Percentiles rank a stretch among this genome's conserved stretches.
Conservation (phyloP, 192 early-diverging fungal species). For the Linnemannia hyalina region DNA sequence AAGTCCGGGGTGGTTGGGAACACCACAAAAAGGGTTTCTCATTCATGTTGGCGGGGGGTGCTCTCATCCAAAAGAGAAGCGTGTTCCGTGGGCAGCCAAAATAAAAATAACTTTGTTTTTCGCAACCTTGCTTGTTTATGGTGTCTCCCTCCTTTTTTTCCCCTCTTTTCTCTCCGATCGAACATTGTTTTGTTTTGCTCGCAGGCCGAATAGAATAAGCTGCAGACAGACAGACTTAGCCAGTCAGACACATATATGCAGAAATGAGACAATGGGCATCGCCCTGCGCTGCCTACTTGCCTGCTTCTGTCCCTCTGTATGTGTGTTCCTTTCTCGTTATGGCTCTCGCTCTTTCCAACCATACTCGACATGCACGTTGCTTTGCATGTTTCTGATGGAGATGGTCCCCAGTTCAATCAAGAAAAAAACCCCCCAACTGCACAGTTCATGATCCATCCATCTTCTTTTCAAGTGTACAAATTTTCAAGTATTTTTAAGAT, state of each 20-base stretch:
- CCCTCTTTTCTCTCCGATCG: not conserved
- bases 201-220: not conserved
- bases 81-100: not conserved
- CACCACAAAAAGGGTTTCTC: not conserved
- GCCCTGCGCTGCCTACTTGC: not conserved
- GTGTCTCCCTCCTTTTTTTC: not conserved
- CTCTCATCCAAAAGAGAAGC: not conserved
- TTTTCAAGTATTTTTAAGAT: too few relatives aligned
- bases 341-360: too few relatives aligned
- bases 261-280: not conserved
- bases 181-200: not conserved
- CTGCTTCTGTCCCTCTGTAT: too few relatives aligned
- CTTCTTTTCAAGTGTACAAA: too few relatives aligned
- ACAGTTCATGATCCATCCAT: too few relatives aligned
- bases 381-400: too few relatives aligned
- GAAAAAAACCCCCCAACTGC: too few relatives aligned
- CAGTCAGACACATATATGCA: not conserved
- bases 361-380: too few relatives aligned
- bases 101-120: constrained; percentile 2
- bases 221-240: not conserved
- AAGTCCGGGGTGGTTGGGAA: not conserved
- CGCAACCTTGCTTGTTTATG: not conserved
- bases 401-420: too few relatives aligned
- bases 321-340: too few relatives aligned
- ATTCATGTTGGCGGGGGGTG: not conserved